These are phyloP conservation scores for Calonectria montana DNA, from an alignment of 2,329 filamentous ascomycete species.

Conservation along the genomic window DNA sequence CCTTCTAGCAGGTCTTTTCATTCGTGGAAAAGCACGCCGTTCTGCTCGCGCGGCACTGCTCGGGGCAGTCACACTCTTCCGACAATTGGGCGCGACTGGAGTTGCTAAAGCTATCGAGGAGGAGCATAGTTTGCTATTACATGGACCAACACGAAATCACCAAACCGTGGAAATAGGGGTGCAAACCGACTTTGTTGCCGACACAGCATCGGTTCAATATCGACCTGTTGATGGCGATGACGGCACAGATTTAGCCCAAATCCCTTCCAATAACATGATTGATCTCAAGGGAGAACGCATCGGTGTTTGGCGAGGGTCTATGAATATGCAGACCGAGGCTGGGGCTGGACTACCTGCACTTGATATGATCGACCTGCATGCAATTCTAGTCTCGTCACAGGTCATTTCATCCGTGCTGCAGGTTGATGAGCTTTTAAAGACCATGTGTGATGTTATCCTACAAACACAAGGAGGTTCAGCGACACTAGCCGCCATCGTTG, in stretches of 20 bases:
- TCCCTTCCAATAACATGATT: constrained; percentile 56
- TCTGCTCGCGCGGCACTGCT: constrained; percentile 76
- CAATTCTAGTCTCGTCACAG: constrained; percentile 82
- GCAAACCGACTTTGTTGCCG: constrained; percentile 78
- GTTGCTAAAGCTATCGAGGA: constrained; percentile 75
- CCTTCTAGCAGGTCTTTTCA: constrained; percentile 77
- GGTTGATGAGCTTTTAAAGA: constrained; percentile 80
- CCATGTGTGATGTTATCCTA: constrained; percentile 84
- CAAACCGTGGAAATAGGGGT: constrained; percentile 72
- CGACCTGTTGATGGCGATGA: constrained; percentile 59
- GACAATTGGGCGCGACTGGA: constrained; percentile 75
- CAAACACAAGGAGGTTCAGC: constrained; percentile 80
- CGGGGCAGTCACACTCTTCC: constrained; percentile 75
- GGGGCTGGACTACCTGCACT: constrained; percentile 76
- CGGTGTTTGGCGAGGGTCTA: constrained; percentile 72
- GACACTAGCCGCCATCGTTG: constrained; percentile 78
- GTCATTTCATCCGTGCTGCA: constrained; percentile 83
- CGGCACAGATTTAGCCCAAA: constrained; percentile 54
- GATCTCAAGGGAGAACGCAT: constrained; percentile 69
- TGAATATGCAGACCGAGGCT: constrained; percentile 65
- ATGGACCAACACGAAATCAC: constrained; percentile 68
- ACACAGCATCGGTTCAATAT: constrained; percentile 64
- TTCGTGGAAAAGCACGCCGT: constrained; percentile 72
- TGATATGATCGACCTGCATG: constrained; percentile 85
- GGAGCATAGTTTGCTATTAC: constrained; percentile 75